These are phyloP conservation scores for Neoboletus brunneissimus DNA, from an alignment of 768 basidiomycete genomes.

Conservation along the genomic window DNA sequence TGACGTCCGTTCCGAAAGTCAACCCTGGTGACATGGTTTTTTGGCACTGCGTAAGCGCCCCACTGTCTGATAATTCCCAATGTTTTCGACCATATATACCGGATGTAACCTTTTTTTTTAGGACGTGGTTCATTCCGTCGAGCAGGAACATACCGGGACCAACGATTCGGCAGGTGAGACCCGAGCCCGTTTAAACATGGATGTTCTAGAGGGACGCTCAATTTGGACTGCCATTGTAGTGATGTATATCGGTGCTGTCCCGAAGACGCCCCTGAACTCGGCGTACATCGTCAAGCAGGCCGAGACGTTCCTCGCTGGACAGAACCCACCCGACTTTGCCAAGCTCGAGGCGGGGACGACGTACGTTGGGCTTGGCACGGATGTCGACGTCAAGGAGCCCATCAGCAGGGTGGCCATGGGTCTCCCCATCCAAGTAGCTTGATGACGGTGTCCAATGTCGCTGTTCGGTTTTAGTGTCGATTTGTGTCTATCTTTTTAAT, in stretches of 20 bases:
- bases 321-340: constrained; percentile 72
- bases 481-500: no score
- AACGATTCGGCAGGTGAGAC: constrained; percentile 53
- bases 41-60: constrained; percentile 58
- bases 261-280: constrained; percentile 58
- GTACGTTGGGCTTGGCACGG: constrained; percentile 40
- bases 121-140: constrained; percentile 49
- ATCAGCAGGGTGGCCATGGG: constrained; percentile 45
- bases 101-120: constrained; percentile 18
- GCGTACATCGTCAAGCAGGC: constrained; percentile 62
- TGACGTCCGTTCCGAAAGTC: constrained; percentile 70
- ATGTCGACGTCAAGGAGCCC: constrained; percentile 36
- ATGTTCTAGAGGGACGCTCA: neutral
- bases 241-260: constrained; percentile 78
- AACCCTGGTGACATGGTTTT: constrained; percentile 76
- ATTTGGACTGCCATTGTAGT: constrained; percentile 36
- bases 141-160: constrained; percentile 49
- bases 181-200: neutral
- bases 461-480: neutral
- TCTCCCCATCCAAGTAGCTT: constrained; percentile 25
- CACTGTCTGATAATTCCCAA: neutral
- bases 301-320: constrained; percentile 54
- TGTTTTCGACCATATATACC: neutral
- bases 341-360: constrained; percentile 40
- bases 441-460: neutral